Evolutionary conservation across 345 rosid species (phyloP).

Genomic region (Durio zibethinus): DNA sequence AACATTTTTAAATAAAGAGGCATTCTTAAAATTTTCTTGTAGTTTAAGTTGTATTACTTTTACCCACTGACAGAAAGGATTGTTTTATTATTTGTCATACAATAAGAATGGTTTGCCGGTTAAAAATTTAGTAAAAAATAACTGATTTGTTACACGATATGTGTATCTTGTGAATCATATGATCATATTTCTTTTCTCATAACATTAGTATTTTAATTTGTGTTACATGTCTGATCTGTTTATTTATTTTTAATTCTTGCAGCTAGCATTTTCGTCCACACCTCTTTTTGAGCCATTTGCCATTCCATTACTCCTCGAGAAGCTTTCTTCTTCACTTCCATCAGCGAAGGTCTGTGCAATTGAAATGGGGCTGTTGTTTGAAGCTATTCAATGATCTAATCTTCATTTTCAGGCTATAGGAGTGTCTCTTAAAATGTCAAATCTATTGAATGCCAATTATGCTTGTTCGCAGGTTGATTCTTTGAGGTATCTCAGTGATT

Average conservation of each 20-base stretch:
- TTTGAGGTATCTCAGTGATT: constrained; percentile 63
- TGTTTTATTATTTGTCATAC: background rate
- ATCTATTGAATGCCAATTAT: background rate
- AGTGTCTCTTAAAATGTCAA: background rate
- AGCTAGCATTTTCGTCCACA: constrained; percentile 81
- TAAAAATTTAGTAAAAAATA: background rate
- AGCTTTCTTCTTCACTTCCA: constrained; percentile 82
- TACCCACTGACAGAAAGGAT: background rate
- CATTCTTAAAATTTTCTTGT: background rate
- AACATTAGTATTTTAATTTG: background rate
- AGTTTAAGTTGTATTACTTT: background rate
- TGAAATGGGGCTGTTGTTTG: background rate
- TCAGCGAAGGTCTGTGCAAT: constrained; percentile 67
- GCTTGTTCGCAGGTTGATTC: constrained; percentile 71
- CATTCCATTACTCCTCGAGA: constrained; percentile 83
- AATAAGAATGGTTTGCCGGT: background rate
- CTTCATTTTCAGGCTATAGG: background rate
- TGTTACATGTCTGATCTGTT: background rate
- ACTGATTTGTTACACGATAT: background rate
- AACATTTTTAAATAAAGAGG: background rate
- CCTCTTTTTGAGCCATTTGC: constrained; percentile 87
- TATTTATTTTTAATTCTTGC: constrained; percentile 17
- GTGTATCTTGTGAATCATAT: background rate
- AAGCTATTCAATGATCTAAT: background rate
- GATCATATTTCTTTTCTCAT: background rate